A percentile compares a stretch with the other conserved stretches of the same genome.
Evolutionary conservation across 2,329 filamentous ascomycete genomes (phyloP).

Genomic region (Xylaria sp.): DNA sequence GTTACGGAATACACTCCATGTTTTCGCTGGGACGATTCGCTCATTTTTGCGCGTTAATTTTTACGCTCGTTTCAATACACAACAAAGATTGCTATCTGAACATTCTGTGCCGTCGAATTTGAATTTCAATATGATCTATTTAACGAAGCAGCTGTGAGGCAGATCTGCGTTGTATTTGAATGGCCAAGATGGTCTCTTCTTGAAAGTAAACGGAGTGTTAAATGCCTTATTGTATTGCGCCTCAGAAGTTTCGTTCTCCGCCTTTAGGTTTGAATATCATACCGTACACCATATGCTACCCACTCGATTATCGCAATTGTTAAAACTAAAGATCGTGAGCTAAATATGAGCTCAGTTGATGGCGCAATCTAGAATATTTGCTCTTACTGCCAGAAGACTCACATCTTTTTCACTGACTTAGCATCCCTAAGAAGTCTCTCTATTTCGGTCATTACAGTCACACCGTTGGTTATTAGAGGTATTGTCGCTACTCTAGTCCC

Average conservation of each 20-base stretch:
- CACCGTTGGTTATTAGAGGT: not conserved
- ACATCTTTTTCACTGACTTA: not conserved
- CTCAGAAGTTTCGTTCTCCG: not conserved
- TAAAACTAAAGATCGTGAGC: not conserved
- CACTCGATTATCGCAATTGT: not conserved
- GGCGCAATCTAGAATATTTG: not conserved
- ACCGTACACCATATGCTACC: not conserved
- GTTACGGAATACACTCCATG: not conserved
- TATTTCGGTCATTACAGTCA: not conserved
- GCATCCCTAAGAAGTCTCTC: not conserved
- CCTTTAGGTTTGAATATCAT: not conserved
- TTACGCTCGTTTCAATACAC: constrained; percentile 14
- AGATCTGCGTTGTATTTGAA: not conserved
- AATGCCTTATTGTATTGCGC: too few species aligned
- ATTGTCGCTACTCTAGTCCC: not conserved
- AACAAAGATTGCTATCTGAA: not conserved
- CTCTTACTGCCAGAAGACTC: not conserved
- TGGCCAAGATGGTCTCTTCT: not conserved
- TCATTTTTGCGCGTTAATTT: constrained; percentile 9
- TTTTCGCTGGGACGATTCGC: not conserved
- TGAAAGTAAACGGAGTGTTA: not conserved
- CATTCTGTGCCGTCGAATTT: not conserved
- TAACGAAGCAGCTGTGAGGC: not conserved
- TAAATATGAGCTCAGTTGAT: too few species aligned
- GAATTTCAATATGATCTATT: too few species aligned